These are phyloP conservation scores for Lasiodiplodia citricola DNA, from an alignment of 2,329 filamentous ascomycete genomes.

Conservation along the genomic window DNA sequence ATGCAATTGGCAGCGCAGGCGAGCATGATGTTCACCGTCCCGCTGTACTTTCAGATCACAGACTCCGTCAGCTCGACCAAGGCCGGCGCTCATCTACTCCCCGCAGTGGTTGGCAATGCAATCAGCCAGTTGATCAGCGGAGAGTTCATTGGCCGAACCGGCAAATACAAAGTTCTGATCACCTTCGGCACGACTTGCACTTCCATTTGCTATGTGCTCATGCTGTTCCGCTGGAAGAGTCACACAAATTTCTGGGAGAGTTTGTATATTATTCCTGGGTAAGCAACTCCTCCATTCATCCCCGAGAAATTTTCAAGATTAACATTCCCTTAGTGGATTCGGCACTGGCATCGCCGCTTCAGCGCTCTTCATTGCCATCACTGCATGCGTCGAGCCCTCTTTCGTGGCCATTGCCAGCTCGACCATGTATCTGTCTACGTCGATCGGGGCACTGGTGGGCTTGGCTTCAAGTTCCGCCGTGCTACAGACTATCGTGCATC, in stretches of 20 bases:
- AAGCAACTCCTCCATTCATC: background rate
- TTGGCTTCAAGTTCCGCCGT: constrained; percentile 36
- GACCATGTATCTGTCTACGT: constrained; percentile 32
- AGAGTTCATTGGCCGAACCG: constrained; percentile 56
- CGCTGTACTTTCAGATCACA: constrained; percentile 73
- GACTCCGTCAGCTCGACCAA: constrained; percentile 61
- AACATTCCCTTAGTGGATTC: constrained; percentile 30
- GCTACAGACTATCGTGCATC: constrained; percentile 33
- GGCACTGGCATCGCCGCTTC: constrained; percentile 35
- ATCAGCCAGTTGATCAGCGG: constrained; percentile 67
- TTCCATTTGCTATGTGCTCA: constrained; percentile 33
- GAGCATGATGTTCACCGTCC: constrained; percentile 68
- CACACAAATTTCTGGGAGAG: constrained; percentile 37
- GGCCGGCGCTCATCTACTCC: constrained; percentile 67
- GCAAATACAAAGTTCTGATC: constrained; percentile 36
- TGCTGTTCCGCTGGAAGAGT: constrained; percentile 38
- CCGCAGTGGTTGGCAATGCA: constrained; percentile 71
- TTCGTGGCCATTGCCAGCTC: constrained; percentile 34
- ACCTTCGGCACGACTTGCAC: constrained; percentile 32
- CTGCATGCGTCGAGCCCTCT: constrained; percentile 33
- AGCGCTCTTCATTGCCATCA: constrained; percentile 36
- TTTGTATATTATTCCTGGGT: constrained; percentile 36
- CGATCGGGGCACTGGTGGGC: constrained; percentile 33
- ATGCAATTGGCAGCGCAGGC: constrained; percentile 65
- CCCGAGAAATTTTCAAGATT: background rate